These are phyloP conservation scores for Epichloe amarillans DNA, from an alignment of 2,329 filamentous ascomycete genomes.

Conservation along the genomic window DNA sequence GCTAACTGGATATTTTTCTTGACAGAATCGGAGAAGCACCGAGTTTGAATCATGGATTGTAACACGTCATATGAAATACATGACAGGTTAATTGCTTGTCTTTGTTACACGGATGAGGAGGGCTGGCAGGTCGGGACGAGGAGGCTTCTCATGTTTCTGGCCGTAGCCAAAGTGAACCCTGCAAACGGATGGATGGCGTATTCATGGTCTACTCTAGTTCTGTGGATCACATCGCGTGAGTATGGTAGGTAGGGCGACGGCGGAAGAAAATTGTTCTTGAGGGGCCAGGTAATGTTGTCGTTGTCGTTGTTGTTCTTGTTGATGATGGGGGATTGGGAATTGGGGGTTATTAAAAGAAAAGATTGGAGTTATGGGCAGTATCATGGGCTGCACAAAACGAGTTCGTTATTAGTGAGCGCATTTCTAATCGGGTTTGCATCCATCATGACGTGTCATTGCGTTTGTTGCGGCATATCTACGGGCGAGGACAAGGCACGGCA, in stretches of 20 bases:
- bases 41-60: conserved; percentile 18
- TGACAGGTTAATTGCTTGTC: background rate
- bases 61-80: background rate
- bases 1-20: conserved; percentile 1
- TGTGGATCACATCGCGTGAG: background rate
- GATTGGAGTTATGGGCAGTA: conserved; percentile 1
- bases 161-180: background rate
- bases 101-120: background rate
- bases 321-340: background rate
- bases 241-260: background rate
- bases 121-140: background rate
- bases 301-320: too few species aligned
- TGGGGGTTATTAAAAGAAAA: background rate
- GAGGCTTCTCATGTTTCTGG: background rate
- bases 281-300: too few species aligned
- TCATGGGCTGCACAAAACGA: background rate
- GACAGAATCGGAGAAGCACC: conserved; percentile 33
- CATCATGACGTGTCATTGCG: background rate
- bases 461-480: background rate
- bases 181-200: background rate
- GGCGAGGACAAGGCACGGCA: background rate
- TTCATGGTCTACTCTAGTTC: background rate
- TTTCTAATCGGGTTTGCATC: background rate
- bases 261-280: background rate
- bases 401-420: background rate